Evolutionary conservation across 306 rosid species (phyloP).

Genomic region (Cicer chorassanicum): DNA sequence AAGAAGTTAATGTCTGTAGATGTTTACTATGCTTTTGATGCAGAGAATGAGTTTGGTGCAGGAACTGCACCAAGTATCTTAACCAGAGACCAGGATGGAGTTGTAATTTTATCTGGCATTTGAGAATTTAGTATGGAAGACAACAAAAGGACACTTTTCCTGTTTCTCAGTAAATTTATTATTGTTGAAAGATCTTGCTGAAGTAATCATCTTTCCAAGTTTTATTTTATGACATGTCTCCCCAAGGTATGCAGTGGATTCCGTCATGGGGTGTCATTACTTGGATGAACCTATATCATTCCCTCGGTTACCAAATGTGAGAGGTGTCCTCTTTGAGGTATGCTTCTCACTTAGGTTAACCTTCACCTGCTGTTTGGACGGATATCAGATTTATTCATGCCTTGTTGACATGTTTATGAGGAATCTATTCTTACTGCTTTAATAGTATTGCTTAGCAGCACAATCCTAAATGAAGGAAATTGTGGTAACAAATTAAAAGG

Average conservation of each 20-base stretch:
- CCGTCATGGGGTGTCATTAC: conserved; percentile 66
- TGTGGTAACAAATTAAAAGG: conserved; percentile 25
- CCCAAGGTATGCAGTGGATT: conserved; percentile 75
- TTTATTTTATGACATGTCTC: conserved; percentile 63
- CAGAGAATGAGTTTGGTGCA: conserved; percentile 91
- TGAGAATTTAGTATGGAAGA: conserved; percentile 71
- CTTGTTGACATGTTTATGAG: conserved; percentile 46
- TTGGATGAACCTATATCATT: conserved; percentile 67
- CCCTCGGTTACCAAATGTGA: conserved; percentile 69
- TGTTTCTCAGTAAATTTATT: conserved; percentile 52
- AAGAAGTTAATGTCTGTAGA: conserved; percentile 67
- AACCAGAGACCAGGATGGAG: conserved; percentile 83
- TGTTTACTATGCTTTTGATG: conserved; percentile 92
- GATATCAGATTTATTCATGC: conserved; percentile 56
- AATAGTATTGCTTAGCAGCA: conserved; percentile 37
- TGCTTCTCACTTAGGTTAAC: conserved; percentile 85
- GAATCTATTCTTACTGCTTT: conserved; percentile 39
- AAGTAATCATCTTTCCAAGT: conserved; percentile 57
- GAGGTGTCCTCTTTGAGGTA: conserved; percentile 91
- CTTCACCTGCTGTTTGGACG: conserved; percentile 52
- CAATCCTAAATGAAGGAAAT: conserved; percentile 24
- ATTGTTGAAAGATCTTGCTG: conserved; percentile 52
- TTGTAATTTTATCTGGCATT: conserved; percentile 71
- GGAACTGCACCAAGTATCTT: conserved; percentile 87
- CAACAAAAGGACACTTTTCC: conserved; percentile 50